These are phyloP conservation scores for Climacium dendroides DNA, from an alignment of 225 moss, liverwort and hornwort species.

Conservation along the genomic window DNA sequence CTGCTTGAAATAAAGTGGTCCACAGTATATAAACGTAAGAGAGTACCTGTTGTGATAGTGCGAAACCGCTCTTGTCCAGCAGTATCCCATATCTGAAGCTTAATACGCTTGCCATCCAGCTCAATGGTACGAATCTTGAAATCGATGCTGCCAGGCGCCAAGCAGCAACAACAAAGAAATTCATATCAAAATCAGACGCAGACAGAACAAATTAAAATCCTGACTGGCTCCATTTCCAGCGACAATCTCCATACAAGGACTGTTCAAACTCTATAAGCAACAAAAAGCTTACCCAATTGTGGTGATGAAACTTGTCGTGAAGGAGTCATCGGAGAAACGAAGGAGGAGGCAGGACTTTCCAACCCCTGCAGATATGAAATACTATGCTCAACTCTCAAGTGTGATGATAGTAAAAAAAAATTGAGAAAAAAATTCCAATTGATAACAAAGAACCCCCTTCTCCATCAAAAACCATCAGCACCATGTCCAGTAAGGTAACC, in stretches of 20 bases:
- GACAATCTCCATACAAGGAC: background rate
- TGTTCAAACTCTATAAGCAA: background rate
- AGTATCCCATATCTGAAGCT: conserved; percentile 95
- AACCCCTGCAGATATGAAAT: conserved; percentile 49
- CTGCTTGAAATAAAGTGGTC: background rate
- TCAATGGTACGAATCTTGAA: conserved; percentile 95
- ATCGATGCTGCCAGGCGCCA: conserved; percentile 47
- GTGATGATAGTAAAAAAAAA: background rate
- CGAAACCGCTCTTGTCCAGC: conserved; percentile 94
- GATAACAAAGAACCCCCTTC: background rate
- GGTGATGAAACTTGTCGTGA: conserved; percentile 95
- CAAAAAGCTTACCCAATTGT: conserved; percentile 64
- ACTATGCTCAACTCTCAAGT: background rate
- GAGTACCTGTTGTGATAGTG: conserved; percentile 77
- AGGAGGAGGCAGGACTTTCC: conserved; percentile 87
- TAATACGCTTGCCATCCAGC: conserved; percentile 86
- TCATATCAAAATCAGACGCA: background rate
- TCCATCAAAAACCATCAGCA: background rate
- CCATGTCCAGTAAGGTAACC: background rate
- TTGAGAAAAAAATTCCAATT: background rate
- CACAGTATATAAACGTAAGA: background rate
- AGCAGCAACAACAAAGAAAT: background rate
- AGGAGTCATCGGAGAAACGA: conserved; percentile 89
- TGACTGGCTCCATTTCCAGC: background rate
- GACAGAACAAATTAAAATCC: background rate